Evolutionary conservation across 441 rosid species (phyloP).

Genomic region (Eruca vesicaria): DNA sequence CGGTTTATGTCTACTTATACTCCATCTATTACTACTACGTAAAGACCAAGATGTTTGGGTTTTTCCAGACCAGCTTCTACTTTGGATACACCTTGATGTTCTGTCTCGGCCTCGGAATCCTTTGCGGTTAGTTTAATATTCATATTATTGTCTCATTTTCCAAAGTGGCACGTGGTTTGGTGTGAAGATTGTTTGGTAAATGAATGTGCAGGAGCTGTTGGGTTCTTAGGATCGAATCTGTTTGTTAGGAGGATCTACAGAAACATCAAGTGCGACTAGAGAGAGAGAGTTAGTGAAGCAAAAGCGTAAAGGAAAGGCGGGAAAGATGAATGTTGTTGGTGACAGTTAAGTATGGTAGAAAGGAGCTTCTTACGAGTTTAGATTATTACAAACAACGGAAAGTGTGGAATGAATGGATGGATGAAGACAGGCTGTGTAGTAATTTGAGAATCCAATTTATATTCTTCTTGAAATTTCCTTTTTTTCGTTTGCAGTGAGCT

Average conservation of each 20-base stretch:
- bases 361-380: conserved; percentile 3
- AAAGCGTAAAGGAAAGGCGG: neutral
- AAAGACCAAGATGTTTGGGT: conserved; percentile 93
- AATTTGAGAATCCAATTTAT: neutral
- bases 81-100: conserved; percentile 98
- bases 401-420: neutral
- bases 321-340: conserved; percentile 12
- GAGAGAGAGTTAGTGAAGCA: neutral
- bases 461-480: neutral
- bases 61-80: conserved; percentile 94
- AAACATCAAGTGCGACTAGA: conserved; percentile 88
- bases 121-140: conserved; percentile 65
- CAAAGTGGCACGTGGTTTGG: neutral
- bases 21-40: conserved; percentile 85
- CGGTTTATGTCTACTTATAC: conserved; percentile 89
- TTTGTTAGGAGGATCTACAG: conserved; percentile 92
- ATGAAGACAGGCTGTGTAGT: neutral
- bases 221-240: conserved; percentile 84
- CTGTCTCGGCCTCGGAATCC: conserved; percentile 93
- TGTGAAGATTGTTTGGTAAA: neutral
- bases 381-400: neutral
- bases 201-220: conserved; percentile 74
- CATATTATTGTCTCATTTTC: neutral
- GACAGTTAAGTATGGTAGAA: neutral
- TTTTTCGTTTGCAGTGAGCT: neutral